Evolutionary conservation across 495 filamentous ascomycete genomes (phyloP).

Genomic region (Daldinia bambusicola): DNA sequence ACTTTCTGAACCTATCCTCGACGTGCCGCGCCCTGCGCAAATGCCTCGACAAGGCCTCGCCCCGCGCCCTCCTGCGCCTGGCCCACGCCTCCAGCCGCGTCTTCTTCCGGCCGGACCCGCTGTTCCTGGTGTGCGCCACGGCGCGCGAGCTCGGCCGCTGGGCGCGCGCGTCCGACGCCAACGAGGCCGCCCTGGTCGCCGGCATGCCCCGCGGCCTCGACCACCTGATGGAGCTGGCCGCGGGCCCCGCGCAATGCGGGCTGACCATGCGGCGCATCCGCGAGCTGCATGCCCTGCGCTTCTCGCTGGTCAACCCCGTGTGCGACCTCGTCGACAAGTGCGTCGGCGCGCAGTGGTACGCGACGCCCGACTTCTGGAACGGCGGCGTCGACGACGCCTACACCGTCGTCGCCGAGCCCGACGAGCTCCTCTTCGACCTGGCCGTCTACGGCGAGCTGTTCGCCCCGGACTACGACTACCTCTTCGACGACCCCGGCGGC

Average conservation of each 20-base stretch:
- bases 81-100: constrained; percentile 44
- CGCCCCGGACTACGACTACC: neutral
- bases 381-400: neutral
- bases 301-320: constrained; percentile 51
- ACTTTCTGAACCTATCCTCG: constrained; percentile 50
- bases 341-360: constrained; percentile 8
- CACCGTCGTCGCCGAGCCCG: neutral
- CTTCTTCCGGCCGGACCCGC: constrained; percentile 55
- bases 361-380: neutral
- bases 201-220: constrained; percentile 43
- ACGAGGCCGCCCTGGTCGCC: constrained; percentile 35
- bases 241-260: constrained; percentile 44
- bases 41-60: constrained; percentile 3
- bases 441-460: neutral
- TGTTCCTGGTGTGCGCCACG: constrained; percentile 52
- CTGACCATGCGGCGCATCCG: constrained; percentile 53
- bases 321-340: constrained; percentile 50
- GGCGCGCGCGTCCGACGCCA: constrained; percentile 45
- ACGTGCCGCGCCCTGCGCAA: constrained; percentile 44
- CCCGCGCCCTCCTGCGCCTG: constrained; percentile 46
- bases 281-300: constrained; percentile 46
- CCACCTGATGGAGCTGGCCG: constrained; percentile 49
- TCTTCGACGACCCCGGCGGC: neutral
- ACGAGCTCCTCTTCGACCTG: neutral
- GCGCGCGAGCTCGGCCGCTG: constrained; percentile 49